Percentiles rank a stretch among this genome's conserved stretches.
These are phyloP conservation scores for Ascochyta pisi DNA, from an alignment of 2,329 filamentous ascomycete species.

Conservation along the genomic window DNA sequence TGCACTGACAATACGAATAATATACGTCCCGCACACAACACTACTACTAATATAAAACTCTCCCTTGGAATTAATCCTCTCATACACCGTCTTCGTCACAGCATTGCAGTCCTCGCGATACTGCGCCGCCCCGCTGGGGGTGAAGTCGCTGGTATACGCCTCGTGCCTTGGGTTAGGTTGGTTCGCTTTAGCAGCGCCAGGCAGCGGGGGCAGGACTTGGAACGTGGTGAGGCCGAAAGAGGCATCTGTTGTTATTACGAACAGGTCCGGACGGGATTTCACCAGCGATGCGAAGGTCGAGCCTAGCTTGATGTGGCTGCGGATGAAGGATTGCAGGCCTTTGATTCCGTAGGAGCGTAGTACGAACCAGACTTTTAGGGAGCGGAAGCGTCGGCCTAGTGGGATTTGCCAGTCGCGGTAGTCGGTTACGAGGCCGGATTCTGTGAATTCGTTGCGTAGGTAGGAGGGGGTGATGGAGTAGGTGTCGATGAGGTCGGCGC, in stretches of 20 bases:
- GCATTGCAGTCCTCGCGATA: conserved; percentile 66
- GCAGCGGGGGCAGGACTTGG: conserved; percentile 55
- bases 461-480: conserved; percentile 82
- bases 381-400: conserved; percentile 84
- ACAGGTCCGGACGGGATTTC: conserved; percentile 68
- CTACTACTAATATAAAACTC: conserved; percentile 85
- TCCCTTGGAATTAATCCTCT: conserved; percentile 73
- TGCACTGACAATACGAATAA: conserved; percentile 81
- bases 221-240: conserved; percentile 84
- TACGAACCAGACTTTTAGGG: conserved; percentile 95
- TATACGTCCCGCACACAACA: conserved; percentile 74
- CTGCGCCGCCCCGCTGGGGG: conserved; percentile 44
- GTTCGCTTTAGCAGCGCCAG: conserved; percentile 21
- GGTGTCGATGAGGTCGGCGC: conserved; percentile 78
- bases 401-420: conserved; percentile 98
- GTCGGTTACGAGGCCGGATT: conserved; percentile 85
- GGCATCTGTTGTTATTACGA: conserved; percentile 76
- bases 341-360: conserved; percentile 79
- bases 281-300: conserved; percentile 72
- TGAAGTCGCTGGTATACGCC: conserved; percentile 43
- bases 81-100: conserved; percentile 77
- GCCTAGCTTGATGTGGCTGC: conserved; percentile 72
- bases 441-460: conserved; percentile 80
- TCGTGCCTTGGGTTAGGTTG: conserved; percentile 40
- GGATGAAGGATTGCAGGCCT: conserved; percentile 77